These are phyloP conservation scores for Dryas drummondii DNA, from an alignment of 306 rosid species.

Conservation along the genomic window DNA sequence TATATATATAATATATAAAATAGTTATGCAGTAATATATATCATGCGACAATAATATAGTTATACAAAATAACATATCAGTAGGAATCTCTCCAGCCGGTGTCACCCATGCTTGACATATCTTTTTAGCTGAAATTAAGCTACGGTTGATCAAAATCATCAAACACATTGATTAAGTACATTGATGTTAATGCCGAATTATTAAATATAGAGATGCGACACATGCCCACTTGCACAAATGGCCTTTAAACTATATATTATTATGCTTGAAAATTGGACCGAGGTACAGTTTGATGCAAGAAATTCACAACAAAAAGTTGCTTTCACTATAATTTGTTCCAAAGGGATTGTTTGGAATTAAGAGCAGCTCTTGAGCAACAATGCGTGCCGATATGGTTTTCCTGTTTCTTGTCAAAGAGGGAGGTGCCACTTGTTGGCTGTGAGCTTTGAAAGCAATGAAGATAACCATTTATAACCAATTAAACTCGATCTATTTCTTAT, in stretches of 20 bases:
- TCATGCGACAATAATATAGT: too few relatives aligned
- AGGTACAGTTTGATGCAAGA: not conserved
- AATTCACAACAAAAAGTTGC: not conserved
- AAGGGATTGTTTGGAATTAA: not conserved
- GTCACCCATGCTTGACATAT: too few relatives aligned
- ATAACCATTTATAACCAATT: too few relatives aligned
- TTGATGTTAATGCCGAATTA: not conserved
- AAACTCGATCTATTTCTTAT: too few relatives aligned
- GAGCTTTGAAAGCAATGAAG: not conserved
- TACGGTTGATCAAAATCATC: too few relatives aligned
- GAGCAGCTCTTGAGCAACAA: not conserved
- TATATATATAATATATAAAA: too few relatives aligned
- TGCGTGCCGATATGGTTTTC: not conserved
- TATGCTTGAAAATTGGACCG: not conserved
- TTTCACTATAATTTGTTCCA: constrained; percentile 3
- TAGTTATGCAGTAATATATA: too few relatives aligned
- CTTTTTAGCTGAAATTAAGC: too few relatives aligned
- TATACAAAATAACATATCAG: too few relatives aligned
- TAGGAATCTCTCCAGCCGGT: too few relatives aligned
- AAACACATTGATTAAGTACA: not conserved
- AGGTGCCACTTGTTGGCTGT: not conserved
- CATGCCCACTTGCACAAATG: constrained; percentile 30
- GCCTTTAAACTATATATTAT: constrained; percentile 6
- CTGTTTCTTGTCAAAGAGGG: not conserved
- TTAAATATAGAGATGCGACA: constrained; percentile 10